Evolutionary conservation across 352 stramenopile species (phyloP).

Genomic region (Blastocystis sp.): DNA sequence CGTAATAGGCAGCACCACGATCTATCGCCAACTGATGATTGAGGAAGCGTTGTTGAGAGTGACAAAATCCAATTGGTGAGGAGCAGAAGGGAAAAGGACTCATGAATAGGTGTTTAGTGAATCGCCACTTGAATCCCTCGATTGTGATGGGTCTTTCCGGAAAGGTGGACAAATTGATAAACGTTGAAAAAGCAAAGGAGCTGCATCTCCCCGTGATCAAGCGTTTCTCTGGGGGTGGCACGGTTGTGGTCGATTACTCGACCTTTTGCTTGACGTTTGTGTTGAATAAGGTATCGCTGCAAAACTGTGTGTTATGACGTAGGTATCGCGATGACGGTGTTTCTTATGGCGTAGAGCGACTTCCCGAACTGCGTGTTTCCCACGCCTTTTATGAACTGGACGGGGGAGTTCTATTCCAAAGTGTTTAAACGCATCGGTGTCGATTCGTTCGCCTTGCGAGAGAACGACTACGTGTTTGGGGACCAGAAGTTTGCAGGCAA

Average conservation of each 20-base stretch:
- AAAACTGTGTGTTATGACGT: conserved; percentile 78
- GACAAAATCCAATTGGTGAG: conserved; percentile 45
- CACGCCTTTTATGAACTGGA: conserved; percentile 77
- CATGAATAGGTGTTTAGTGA: conserved; percentile 39
- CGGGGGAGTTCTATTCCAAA: conserved; percentile 76
- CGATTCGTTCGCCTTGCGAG: conserved; percentile 83
- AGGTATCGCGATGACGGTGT: too few relatives aligned
- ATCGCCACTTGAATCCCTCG: conserved; percentile 58
- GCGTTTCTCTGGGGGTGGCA: conserved; percentile 94
- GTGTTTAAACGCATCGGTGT: conserved; percentile 75
- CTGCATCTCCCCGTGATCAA: conserved; percentile 84
- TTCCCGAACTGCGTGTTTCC: conserved; percentile 75
- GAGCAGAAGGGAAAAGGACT: background rate
- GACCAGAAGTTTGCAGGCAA: conserved; percentile 93
- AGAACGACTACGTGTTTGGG: conserved; percentile 94
- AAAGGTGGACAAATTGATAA: conserved; percentile 76
- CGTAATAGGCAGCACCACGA: conserved; percentile 59
- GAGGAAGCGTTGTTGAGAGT: conserved; percentile 57
- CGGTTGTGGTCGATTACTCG: conserved; percentile 92
- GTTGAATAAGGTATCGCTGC: conserved; percentile 79
- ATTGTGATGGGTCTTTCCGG: conserved; percentile 77
- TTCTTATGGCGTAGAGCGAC: conserved; percentile 78
- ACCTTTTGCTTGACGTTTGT: conserved; percentile 90
- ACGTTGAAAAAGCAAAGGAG: conserved; percentile 73
- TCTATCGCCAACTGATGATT: conserved; percentile 62